Percentiles rank a stretch among this genome's conserved stretches.
Evolutionary conservation across 108 stramenopile species (phyloP).

Genomic region (Chaetoceros muelleri): DNA sequence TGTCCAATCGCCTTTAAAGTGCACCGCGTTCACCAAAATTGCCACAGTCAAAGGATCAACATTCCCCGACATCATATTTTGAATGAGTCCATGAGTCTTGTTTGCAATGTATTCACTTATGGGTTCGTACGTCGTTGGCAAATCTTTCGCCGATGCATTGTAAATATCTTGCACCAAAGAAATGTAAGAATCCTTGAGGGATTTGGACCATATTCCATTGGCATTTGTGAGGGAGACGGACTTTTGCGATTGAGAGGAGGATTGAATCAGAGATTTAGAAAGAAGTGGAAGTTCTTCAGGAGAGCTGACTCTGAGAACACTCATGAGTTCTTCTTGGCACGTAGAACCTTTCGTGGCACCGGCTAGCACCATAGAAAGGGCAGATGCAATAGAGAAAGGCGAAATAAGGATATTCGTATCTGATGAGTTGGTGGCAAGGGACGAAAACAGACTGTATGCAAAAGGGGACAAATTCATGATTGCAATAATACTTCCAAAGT

Average conservation of each 20-base stretch:
- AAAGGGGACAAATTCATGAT: neutral
- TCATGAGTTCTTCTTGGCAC: conserved; percentile 2
- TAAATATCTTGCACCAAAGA: neutral
- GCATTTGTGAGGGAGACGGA: conserved; percentile 12
- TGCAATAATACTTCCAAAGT: too few relatives aligned
- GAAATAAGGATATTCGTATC: conserved; percentile 15
- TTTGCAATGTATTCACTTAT: conserved; percentile 15
- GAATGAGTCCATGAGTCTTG: conserved; percentile 16
- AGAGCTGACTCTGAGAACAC: conserved; percentile 4
- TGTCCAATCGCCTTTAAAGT: conserved; percentile 22
- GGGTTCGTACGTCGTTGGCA: conserved; percentile 10
- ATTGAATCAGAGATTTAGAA: neutral
- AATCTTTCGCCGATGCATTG: conserved; percentile 5
- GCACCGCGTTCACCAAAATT: conserved; percentile 17
- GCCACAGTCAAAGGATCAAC: conserved; percentile 11
- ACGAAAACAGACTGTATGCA: neutral
- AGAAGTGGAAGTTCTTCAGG: conserved; percentile 3
- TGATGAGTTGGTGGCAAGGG: neutral
- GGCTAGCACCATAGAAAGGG: conserved; percentile 10
- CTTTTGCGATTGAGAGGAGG: neutral
- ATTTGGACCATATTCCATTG: conserved; percentile 13
- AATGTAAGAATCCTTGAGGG: conserved; percentile 13
- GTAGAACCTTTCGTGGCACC: conserved; percentile 10
- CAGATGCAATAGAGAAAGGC: conserved; percentile 12
- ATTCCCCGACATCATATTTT: conserved; percentile 8